Evolutionary conservation across 306 rosid species (phyloP).

Genomic region (Vigna unguiculata): DNA sequence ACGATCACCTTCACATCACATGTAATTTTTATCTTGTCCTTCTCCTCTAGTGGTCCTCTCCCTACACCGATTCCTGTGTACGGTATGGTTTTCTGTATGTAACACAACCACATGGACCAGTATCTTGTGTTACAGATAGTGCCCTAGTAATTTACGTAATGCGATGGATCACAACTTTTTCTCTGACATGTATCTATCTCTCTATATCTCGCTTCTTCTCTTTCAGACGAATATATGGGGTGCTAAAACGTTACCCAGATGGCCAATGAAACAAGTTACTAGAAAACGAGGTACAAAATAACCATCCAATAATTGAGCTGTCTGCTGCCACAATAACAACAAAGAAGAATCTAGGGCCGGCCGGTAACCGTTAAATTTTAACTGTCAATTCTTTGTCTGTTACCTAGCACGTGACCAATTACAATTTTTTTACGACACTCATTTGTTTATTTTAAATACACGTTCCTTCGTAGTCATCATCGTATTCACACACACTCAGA

Average conservation of each 20-base stretch:
- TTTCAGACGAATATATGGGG: too few species aligned
- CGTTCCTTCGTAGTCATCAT: neutral
- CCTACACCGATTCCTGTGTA: too few species aligned
- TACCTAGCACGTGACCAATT: neutral
- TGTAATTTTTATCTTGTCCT: neutral
- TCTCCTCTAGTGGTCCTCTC: neutral
- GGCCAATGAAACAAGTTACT: neutral
- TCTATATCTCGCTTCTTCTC: too few species aligned
- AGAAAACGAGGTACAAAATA: neutral
- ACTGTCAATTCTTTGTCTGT: neutral
- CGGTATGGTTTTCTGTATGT: too few species aligned
- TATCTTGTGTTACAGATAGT: neutral
- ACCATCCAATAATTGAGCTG: neutral
- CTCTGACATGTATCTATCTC: too few species aligned
- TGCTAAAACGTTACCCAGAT: too few species aligned
- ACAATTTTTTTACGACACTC: neutral
- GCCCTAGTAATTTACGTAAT: neutral
- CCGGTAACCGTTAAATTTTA: neutral
- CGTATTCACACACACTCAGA: neutral
- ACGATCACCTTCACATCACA: too few species aligned
- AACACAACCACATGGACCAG: neutral
- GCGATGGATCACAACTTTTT: too few species aligned
- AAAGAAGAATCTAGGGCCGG: neutral
- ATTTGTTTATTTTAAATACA: neutral
- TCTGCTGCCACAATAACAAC: neutral